Evolutionary conservation across 495 filamentous ascomycete species (phyloP).

Genomic region (Hypoxylon intermedium): DNA sequence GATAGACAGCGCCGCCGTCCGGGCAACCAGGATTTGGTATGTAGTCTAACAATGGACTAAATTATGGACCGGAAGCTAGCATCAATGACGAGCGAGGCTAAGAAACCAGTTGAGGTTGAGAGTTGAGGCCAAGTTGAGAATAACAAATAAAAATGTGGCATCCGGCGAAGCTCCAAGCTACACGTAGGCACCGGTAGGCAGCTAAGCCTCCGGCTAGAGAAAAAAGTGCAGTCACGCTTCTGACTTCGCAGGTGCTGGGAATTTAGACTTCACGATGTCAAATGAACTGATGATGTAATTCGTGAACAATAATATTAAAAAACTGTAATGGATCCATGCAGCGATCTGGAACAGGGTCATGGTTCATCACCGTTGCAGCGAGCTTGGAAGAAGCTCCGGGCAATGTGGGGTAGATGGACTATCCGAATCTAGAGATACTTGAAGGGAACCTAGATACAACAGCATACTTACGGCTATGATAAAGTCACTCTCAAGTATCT

Average conservation of each 20-base stretch:
- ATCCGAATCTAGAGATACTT: constrained; percentile 8
- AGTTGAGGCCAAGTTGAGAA: constrained; percentile 1
- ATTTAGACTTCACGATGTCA: constrained; percentile 24
- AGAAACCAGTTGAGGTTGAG: constrained; percentile 9
- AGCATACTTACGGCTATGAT: background rate
- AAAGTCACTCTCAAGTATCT: constrained; percentile 23
- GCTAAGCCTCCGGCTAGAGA: constrained; percentile 10
- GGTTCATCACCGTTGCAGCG: constrained; percentile 15
- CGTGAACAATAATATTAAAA: constrained; percentile 13
- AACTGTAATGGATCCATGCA: background rate
- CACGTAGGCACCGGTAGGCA: background rate
- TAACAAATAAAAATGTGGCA: background rate
- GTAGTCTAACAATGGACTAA: constrained; percentile 17
- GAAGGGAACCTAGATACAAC: constrained; percentile 1
- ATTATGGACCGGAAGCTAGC: constrained; percentile 12
- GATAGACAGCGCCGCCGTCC: constrained; percentile 2
- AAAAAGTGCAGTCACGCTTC: background rate
- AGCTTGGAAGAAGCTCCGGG: constrained; percentile 5
- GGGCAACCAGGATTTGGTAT: background rate
- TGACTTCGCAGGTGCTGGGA: background rate
- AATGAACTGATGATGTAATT: constrained; percentile 34
- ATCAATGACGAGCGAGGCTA: constrained; percentile 38
- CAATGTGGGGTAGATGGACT: constrained; percentile 20
- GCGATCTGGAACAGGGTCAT: constrained; percentile 12
- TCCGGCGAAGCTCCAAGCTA: constrained; percentile 1